Evolutionary conservation across 1,139 yeast species (phyloP).

Genomic region (Hyphopichia khmerensis): DNA sequence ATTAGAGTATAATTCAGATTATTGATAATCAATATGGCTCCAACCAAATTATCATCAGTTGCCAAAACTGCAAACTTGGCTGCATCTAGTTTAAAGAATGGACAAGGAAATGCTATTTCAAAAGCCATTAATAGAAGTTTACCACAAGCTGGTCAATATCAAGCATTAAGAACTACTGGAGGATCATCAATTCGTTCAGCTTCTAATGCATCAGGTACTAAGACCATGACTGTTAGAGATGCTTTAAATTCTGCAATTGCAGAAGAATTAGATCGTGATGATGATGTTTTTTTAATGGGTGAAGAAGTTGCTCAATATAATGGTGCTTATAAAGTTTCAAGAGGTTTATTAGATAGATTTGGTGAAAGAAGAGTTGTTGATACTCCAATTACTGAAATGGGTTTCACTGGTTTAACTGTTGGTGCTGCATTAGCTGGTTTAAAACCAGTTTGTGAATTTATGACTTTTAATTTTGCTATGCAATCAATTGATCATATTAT

Average conservation of each 20-base stretch:
- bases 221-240: conserved; percentile 90
- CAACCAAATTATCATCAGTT: conserved; percentile 35
- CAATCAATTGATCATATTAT: conserved; percentile 98
- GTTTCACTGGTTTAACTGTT: conserved; percentile 95
- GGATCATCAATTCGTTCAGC: conserved; percentile 33
- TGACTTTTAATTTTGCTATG: conserved; percentile 99
- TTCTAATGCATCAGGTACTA: conserved; percentile 52
- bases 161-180: conserved; percentile 31
- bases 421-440: conserved; percentile 98
- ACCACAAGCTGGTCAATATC: conserved; percentile 31
- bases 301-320: conserved; percentile 99
- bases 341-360: conserved; percentile 93
- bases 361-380: conserved; percentile 97
- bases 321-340: conserved; percentile 97
- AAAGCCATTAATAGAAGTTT: conserved; percentile 15
- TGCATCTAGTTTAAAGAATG: conserved; percentile 34
- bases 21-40: conserved; percentile 17
- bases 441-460: conserved; percentile 96
- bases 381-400: conserved; percentile 99
- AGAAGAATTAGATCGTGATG: conserved; percentile 96
- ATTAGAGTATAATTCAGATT: neutral
- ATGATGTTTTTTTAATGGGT: conserved; percentile 91
- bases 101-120: conserved; percentile 13
- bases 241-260: conserved; percentile 94
- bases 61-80: conserved; percentile 52